Base-by-base conservation (phyloP, 1,284 basidiomycete genomes). In the Malassezia japonica region DNA sequence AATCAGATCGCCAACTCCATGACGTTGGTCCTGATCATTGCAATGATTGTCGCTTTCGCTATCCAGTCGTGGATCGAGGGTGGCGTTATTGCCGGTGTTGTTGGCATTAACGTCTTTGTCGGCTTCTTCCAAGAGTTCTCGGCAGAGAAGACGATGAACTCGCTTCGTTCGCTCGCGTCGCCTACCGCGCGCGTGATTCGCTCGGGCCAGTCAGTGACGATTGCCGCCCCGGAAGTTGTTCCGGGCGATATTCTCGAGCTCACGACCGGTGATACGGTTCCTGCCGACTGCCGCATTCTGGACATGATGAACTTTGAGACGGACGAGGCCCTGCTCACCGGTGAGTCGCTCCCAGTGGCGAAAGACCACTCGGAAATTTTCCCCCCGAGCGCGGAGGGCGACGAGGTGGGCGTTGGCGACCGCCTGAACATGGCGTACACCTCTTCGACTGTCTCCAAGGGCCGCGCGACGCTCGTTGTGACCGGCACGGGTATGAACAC, bases 251-350 rank as follows among this genome's bases (percentile, higher is more conserved):
- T 75, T 43, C 59, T 75, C 50, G 67, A 74, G 59, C 58, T 74
- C 24, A 52, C 46, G 33, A 64, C 61, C 10, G 69, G 69, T 24
- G 67, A 70, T 49, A 68, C 67, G 0, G 61, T 72, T 6, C 69
- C 69, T 9, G 69, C 66, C 29, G 69, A 72, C 35, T 56, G 65
- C 48, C 62, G 69, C 24, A 56, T 72, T 13, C 56, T 72, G 54
- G 69, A 70, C 47, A 57, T 62, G 32, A 67, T 62, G 60, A 70
- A 72, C 56, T 70, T 72, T 20, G 69, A 72, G 56, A 60, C 78
- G 16, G 82, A 83, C 54, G 82, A 84, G 65, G 80, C 82, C 4
- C 76, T 84, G 28, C 75, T 85, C n/a, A 84, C 83, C 1, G 83
- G 82, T 43, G 81, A 83, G 64, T 79, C 78, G 10, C 68, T 83